Evolutionary conservation across 345 rosid species (phyloP), one percentile per base, ranked within the genome.

Genomic region (Eucalyptus pauciflora): DNA sequence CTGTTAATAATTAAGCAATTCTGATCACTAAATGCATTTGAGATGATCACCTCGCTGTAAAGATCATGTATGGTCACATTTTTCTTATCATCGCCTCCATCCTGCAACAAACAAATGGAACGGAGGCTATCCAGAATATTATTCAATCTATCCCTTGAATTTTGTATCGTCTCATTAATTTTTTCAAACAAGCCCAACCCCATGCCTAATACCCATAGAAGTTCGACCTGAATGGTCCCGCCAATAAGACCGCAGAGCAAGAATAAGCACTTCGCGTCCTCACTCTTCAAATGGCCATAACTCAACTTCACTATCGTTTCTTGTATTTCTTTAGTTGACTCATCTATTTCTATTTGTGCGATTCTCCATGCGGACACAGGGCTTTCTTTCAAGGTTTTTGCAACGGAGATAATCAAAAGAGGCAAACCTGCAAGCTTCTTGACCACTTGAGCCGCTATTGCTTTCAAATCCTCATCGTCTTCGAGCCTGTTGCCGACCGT

Each of bases 1-100:
- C 0, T 31, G 3, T 67, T n/a, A 3, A 67, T 67, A 1, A 31
- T 67, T 15, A 67, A 15, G 12, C 2, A 31, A n/a, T 67, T 0
- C 10, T 15, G 22, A 3, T 2, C 79, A 2, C 41, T 67, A 67
- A 2, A 67, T 31, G 79, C 3, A 67, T 0, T 3, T 15, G 79
- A 67, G 43, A 15, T 1, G 11, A 67, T 3, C 11, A 67, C 41
- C 79, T 67, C 76, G 1, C 37, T 64, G 20, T 64, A 64, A n/a
- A 64, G 76, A 64, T 64, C 76, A 2, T 29, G 37, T 14, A 64
- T 64, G 37, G 37, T 64, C 18, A 64, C 76, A 14, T 6, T 1
- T 7, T 64, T 3, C 33, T 14, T 7, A 1, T 64, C 76, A 14
- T n/a, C 10, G 10, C 18, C 37, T 1, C 76, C 18, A 64, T 64